Percentiles rank a stretch among this genome's conserved stretches.
phyloP scores from a whole-genome alignment of 2,329 filamentous ascomycete genomes.

The Colletotrichum sp. region DNA sequence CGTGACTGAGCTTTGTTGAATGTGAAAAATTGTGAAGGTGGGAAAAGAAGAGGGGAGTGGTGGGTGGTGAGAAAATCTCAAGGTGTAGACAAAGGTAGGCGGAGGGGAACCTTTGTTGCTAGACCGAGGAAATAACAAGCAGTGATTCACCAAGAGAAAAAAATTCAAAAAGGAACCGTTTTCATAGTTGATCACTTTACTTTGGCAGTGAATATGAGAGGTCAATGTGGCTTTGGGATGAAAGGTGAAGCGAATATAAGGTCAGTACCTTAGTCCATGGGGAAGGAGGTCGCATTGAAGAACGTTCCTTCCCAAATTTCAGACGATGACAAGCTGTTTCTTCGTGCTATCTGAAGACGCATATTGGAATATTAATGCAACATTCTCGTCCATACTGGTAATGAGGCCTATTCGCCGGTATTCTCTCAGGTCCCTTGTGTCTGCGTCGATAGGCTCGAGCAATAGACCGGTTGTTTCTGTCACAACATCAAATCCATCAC shows the following conservation, averaged over 20 bases:
- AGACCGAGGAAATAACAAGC: not conserved
- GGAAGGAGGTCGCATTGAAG: not conserved
- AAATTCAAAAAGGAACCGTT: not conserved
- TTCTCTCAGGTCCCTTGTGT: too few species aligned
- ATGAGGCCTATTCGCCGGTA: too few species aligned
- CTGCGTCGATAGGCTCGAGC: too few species aligned
- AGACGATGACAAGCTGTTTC: not conserved
- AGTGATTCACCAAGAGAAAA: accelerated
- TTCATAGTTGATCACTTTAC: not conserved
- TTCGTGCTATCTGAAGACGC: not conserved
- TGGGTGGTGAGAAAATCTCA: accelerated
- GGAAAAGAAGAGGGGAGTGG: not conserved
- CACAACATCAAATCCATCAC: too few species aligned
- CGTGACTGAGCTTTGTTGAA: not conserved
- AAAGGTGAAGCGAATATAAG: not conserved
- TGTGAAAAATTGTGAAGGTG: not conserved
- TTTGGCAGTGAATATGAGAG: not conserved
- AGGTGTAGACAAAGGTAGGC: not conserved
- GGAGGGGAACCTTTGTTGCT: too few species aligned
- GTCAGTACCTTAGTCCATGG: not conserved
- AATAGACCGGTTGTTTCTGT: too few species aligned
- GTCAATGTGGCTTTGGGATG: not conserved
- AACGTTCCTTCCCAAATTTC: not conserved
- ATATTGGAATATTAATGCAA: too few species aligned
- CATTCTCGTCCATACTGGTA: too few species aligned